Evolutionary conservation across 2,329 filamentous ascomycete genomes (phyloP), one percentile per base, ranked within the genome.

Genomic region (Phialophora chinensis): DNA sequence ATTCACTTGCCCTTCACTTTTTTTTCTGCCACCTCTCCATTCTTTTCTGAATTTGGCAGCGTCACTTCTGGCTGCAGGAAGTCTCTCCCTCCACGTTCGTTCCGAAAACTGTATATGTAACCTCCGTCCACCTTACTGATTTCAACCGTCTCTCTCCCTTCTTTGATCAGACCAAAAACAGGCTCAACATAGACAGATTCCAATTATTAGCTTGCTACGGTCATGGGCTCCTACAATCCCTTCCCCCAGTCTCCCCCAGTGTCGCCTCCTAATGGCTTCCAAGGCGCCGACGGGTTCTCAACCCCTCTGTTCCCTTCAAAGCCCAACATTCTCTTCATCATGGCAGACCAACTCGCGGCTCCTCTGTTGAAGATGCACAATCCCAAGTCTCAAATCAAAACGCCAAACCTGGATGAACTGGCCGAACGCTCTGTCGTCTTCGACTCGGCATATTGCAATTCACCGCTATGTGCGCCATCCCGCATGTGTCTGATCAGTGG

Each of bases 401-500:
- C 93, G 0, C 93, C 93, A 56, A 89, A 97, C 80, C 86, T 97
- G 67, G 92, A 97, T 79, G 86, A 88, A 60, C 85, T 97, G 69
- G 92, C 93, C 1, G 87, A 89, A 71, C 87, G 87, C 67, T 91
- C 92, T 10, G 93, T 97, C 35, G 91, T 96, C 76, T 97, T 97
- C 76, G 91, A 96, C 77, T 95, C 91, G 44, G 93, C 93, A 23
- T 97, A 97, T 83, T 97, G 93, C 82, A 94, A 94, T 68, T 93
- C 93, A 11, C 93, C 93, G 6, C 88, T 97, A 47, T 97, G 93
- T 78, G 93, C 93, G 0, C 93, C 93, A 1, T 96, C 92, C 14
- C 90, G 93, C 73, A 96, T 96, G 87, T 92, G 91, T 77, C 91
- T 97, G 90, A 93, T 97, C 78, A 94, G 91, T 11, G 93, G 93